These are phyloP conservation scores for Calonectria henricotiae DNA, from an alignment of 2,329 filamentous ascomycete genomes.

Conservation along the genomic window DNA sequence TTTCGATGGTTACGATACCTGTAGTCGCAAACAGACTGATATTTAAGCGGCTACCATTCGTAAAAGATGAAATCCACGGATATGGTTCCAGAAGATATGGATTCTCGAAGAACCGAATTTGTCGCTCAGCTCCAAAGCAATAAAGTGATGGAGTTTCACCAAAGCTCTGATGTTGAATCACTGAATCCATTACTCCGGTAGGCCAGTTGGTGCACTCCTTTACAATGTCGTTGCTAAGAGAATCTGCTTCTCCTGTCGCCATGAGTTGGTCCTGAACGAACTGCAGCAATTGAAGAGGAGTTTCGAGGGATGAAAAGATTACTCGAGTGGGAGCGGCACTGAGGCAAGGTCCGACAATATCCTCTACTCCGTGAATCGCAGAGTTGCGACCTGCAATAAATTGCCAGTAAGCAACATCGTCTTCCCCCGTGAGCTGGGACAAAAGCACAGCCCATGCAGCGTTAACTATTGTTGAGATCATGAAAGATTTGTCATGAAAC, in stretches of 20 bases:
- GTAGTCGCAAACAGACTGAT: constrained; percentile 1
- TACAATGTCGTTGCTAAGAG: background rate
- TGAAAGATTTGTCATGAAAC: background rate
- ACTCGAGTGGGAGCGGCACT: background rate
- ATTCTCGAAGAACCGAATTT: background rate
- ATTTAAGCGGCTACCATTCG: background rate
- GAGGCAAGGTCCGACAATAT: background rate
- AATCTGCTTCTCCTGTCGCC: background rate
- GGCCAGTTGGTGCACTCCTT: background rate
- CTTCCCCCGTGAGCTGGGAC: constrained; percentile 35
- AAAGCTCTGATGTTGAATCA: background rate
- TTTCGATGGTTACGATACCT: background rate
- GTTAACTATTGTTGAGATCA: background rate
- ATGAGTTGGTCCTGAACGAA: constrained; percentile 1
- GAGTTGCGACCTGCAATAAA: background rate
- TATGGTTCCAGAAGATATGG: background rate
- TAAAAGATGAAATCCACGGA: background rate
- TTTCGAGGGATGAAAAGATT: background rate
- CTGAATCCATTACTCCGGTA: background rate
- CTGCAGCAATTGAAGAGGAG: background rate
- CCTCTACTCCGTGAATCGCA: background rate
- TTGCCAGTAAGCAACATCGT: background rate
- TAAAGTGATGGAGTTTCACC: background rate
- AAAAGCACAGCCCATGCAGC: constrained; percentile 45
- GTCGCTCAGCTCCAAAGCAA: background rate